Evolutionary conservation across 2,329 filamentous ascomycete species (phyloP).

Genomic region (Amesomyces nigricolor): DNA sequence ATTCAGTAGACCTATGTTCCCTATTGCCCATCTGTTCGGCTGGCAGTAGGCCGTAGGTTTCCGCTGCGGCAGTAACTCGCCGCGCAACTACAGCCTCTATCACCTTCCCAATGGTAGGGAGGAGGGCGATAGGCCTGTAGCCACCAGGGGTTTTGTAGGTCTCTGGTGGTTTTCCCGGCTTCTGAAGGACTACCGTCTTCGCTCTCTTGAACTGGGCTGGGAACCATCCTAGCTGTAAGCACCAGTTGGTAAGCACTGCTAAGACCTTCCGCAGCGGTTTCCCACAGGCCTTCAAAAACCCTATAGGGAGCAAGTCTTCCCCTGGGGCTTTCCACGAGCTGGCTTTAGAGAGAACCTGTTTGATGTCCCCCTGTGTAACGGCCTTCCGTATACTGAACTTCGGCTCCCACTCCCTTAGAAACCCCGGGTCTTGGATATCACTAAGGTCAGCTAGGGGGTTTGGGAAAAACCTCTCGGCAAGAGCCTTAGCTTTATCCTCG

Average conservation of each 20-base stretch:
- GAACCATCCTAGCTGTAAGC: neutral
- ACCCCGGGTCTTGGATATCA: too few relatives aligned
- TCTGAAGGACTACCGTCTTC: neutral
- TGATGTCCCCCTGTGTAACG: neutral
- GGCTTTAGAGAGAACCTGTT: neutral
- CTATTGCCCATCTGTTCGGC: constrained; percentile 4
- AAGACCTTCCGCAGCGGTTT: neutral
- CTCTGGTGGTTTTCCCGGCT: constrained; percentile 1
- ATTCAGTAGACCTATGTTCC: constrained; percentile 1
- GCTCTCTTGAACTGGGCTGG: neutral
- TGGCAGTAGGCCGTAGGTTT: constrained; percentile 1
- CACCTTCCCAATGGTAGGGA: constrained; percentile 4
- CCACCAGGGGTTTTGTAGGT: too few relatives aligned
- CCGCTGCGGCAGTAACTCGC: neutral
- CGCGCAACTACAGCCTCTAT: constrained; percentile 3
- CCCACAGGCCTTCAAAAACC: constrained; percentile 5
- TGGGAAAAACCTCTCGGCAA: too few relatives aligned
- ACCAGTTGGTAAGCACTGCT: neutral
- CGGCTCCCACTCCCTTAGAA: too few relatives aligned
- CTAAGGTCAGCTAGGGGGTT: too few relatives aligned
- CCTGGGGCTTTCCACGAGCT: neutral
- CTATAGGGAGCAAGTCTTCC: neutral
- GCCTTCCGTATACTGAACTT: neutral
- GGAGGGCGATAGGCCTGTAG: constrained; percentile 5
- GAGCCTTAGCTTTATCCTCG: too few relatives aligned